Base-by-base conservation (phyloP, 129 eudicot species). In the Gnaphalium uliginosum region DNA sequence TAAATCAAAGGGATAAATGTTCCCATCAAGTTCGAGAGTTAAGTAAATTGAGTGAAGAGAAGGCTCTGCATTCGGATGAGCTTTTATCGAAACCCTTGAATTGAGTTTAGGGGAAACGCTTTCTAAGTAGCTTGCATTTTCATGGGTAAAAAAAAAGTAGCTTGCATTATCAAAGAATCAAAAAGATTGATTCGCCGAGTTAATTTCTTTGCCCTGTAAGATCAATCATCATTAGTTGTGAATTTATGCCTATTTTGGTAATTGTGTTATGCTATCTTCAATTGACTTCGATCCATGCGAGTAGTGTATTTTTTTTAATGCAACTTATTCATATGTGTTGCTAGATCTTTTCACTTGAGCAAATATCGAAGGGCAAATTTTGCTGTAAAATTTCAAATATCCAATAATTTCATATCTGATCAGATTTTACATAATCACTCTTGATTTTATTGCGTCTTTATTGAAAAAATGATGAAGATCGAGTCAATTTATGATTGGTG, bases 161-260 rank as follows among this genome's bases (percentile, higher is more conserved):
- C 57, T 72, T 24, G 9, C 33, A 29, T 14, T 33, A 17, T 59
- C 41, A 37, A 39, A 54, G 23, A 58, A 26, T 73, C 26, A 8
- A 54, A 26, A 17, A 27, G 32, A 37, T 72, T 23, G 29, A 54
- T 35, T 58, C 7, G 5, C 18, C 0, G 14, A 58, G 24, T 73
- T 37, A 58, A 2, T 8, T 15, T 14, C 39, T 18, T 58, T 72
- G 10, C 17, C 54, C 17, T 4, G 57, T 72, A 57, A 72, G 66
- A 30, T 32, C 53, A 37, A 24, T 61, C 62, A 24, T 73, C 77
- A 46, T 75, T 23, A 50, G 11, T 63, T 11, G 26, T 75, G 13
- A 46, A 62, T 27, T 23, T 63, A 13, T 75, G 62, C 21, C 72
- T 14, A 23, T 60, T 64, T 64, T 75, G 81, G 68, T 76, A 76